phyloP scores from a whole-genome alignment of 169 alveolate species.

The Miamiensis avidus region DNA sequence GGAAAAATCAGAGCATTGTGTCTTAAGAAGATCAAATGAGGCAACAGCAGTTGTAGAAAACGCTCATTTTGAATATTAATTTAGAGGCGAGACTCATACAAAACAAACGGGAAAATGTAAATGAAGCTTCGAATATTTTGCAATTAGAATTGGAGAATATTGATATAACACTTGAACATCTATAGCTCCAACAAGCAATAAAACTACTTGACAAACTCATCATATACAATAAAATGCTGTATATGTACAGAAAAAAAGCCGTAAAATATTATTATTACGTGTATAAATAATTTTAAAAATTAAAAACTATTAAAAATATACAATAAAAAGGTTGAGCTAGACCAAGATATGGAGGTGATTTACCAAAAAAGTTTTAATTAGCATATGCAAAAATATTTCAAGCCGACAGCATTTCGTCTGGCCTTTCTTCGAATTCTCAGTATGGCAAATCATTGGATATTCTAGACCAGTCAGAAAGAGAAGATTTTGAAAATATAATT shows the following conservation, averaged over 20 bases:
- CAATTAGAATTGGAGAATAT: slow-evolving; percentile 11
- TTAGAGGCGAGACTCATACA: slow-evolving; percentile 15
- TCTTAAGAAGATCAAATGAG: too few species aligned
- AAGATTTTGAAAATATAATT: background rate
- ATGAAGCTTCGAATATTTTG: slow-evolving; percentile 9
- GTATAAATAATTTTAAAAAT: too few species aligned
- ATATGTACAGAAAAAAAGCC: background rate
- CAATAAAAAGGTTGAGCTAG: too few species aligned
- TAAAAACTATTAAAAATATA: too few species aligned
- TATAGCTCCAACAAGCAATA: background rate
- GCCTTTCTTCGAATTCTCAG: too few species aligned
- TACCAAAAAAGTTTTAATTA: too few species aligned
- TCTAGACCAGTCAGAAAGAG: background rate
- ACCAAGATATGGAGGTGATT: too few species aligned
- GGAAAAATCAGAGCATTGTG: slow-evolving; percentile 41
- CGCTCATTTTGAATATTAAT: slow-evolving; percentile 25
- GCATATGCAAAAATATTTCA: too few species aligned
- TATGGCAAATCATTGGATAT: background rate
- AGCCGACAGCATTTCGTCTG: too few species aligned
- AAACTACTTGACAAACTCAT: background rate
- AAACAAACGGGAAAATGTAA: slow-evolving; percentile 1
- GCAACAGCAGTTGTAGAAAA: too few species aligned
- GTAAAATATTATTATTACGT: too few species aligned
- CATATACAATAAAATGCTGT: background rate
- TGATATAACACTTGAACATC: background rate